These are phyloP conservation scores for Aspergillus ochraceus DNA, from an alignment of 2,329 filamentous ascomycete species.

Conservation along the genomic window DNA sequence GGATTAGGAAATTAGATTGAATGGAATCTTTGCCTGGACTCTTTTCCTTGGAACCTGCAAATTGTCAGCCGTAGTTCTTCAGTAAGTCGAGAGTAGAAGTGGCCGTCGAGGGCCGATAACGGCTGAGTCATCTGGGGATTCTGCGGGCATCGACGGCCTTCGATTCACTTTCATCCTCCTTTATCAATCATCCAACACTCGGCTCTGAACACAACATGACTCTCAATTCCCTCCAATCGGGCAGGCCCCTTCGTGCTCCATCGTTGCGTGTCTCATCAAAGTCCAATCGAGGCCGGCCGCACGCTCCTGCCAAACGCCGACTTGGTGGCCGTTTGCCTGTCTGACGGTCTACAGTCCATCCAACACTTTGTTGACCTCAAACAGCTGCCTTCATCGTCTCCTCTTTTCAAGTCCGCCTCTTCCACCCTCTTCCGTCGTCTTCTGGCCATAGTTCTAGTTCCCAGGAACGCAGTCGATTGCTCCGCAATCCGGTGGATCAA, in stretches of 20 bases:
- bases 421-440: background rate
- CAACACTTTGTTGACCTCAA: background rate
- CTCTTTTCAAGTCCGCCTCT: background rate
- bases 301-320: background rate
- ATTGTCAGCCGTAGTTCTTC: no score
- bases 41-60: background rate
- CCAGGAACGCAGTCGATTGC: background rate
- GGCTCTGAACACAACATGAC: background rate
- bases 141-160: slow-evolving; percentile 37
- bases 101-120: slow-evolving; percentile 4
- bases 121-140: slow-evolving; percentile 31
- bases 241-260: background rate
- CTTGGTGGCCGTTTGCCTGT: background rate
- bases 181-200: background rate
- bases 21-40: slow-evolving; percentile 2
- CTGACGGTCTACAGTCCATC: background rate
- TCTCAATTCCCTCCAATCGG: no score
- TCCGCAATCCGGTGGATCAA: slow-evolving; percentile 2
- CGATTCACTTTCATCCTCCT: slow-evolving; percentile 18
- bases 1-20: slow-evolving; percentile 11
- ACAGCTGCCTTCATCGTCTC: background rate
- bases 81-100: background rate
- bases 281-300: background rate
- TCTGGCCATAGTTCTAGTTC: background rate
- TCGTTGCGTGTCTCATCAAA: background rate